Percentiles rank a stretch among this genome's conserved stretches.
phyloP scores from a whole-genome alignment of 352 stramenopile genomes.

The Globisporangium radiosum region DNA sequence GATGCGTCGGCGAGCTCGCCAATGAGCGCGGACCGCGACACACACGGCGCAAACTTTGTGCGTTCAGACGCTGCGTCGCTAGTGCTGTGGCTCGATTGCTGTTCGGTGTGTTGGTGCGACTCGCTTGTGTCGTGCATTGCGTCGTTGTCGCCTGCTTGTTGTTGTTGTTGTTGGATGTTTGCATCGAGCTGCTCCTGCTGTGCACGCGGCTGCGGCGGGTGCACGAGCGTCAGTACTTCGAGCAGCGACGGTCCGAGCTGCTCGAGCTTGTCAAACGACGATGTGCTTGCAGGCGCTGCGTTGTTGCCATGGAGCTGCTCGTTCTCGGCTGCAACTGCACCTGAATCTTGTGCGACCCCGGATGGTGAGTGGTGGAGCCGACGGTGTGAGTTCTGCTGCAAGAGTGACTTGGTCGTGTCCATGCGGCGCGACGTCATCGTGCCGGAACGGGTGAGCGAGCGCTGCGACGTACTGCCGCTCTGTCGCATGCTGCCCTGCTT shows the following conservation, averaged over 20 bases:
- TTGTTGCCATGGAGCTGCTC: not conserved
- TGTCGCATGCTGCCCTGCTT: conserved; percentile 5
- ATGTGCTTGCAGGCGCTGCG: not conserved
- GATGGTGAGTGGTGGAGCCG: not conserved
- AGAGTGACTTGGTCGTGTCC: conserved; percentile 4
- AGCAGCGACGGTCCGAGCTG: conserved; percentile 42
- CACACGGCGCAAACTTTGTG: conserved; percentile 32
- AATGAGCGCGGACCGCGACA: conserved; percentile 42
- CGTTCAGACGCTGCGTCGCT: conserved; percentile 8
- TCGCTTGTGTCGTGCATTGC: conserved; percentile 5
- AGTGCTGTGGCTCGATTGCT: conserved; percentile 3
- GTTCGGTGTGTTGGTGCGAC: not conserved
- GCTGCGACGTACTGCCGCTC: conserved; percentile 1
- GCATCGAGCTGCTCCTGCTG: conserved; percentile 11
- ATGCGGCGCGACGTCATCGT: not conserved
- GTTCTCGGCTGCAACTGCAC: not conserved
- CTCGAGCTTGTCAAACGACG: conserved; percentile 35
- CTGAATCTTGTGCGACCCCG: not conserved
- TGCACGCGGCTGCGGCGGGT: conserved; percentile 24
- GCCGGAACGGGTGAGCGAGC: not conserved
- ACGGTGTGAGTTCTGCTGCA: conserved; percentile 1
- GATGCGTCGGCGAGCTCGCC: conserved; percentile 29
- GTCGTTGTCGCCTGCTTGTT: conserved; percentile 20
- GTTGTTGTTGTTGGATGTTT: conserved; percentile 1
- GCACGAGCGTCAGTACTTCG: conserved; percentile 36